These are phyloP conservation scores for Penicillium sp. DNA, from an alignment of 2,329 filamentous ascomycete genomes.

Conservation along the genomic window DNA sequence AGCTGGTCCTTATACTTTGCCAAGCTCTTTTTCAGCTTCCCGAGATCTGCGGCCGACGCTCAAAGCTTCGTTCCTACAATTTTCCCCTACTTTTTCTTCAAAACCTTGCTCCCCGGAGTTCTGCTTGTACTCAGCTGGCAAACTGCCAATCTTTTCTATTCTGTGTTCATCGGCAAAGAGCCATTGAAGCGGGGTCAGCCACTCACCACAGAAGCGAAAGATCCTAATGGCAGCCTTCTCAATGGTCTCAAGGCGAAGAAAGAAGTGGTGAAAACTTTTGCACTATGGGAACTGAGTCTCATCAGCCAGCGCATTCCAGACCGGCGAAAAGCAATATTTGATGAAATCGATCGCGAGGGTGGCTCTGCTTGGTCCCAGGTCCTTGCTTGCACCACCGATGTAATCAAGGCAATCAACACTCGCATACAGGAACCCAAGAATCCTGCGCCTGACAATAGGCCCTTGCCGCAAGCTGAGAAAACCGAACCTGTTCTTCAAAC, in stretches of 20 bases:
- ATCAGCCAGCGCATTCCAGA: constrained; percentile 73
- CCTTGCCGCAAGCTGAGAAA: constrained; percentile 45
- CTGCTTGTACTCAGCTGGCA: constrained; percentile 74
- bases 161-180: constrained; percentile 73
- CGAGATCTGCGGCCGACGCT: constrained; percentile 63
- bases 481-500: constrained; percentile 42
- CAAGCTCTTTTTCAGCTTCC: constrained; percentile 71
- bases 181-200: constrained; percentile 83
- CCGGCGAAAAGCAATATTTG: constrained; percentile 78
- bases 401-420: constrained; percentile 65
- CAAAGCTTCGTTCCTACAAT: constrained; percentile 54
- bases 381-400: constrained; percentile 65
- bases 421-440: constrained; percentile 65
- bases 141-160: constrained; percentile 72
- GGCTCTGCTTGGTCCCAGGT: constrained; percentile 82
- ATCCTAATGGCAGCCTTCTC: constrained; percentile 86
- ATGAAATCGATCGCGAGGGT: constrained; percentile 79
- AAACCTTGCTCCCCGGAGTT: constrained; percentile 61
- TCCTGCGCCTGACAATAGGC: constrained; percentile 35
- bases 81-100: constrained; percentile 57
- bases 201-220: constrained; percentile 79
- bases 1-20: constrained; percentile 67
- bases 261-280: constrained; percentile 73
- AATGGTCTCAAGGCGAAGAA: constrained; percentile 83
- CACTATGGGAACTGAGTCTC: constrained; percentile 84